Evolutionary conservation across 441 rosid species (phyloP).

Genomic region (Populus trichocarpa): DNA sequence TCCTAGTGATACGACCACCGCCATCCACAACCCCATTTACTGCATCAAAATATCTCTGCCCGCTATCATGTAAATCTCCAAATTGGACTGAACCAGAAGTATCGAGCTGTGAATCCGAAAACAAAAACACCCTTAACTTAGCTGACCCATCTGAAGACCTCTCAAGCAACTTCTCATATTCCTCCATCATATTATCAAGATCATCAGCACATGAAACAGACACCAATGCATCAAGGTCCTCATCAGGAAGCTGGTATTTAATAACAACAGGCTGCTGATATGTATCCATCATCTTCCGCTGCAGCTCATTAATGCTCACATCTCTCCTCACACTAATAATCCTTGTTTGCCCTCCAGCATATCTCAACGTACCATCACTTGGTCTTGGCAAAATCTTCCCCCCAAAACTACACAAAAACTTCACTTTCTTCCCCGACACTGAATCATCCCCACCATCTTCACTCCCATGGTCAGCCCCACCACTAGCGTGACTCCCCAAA

Average conservation of each 20-base stretch:
- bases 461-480: conserved; percentile 37
- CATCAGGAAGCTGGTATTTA: conserved; percentile 80
- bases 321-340: conserved; percentile 55
- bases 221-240: conserved; percentile 81
- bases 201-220: conserved; percentile 74
- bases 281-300: conserved; percentile 49
- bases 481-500: conserved; percentile 33
- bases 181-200: conserved; percentile 82
- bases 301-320: conserved; percentile 46
- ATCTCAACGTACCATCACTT: conserved; percentile 69
- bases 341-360: conserved; percentile 78
- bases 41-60: conserved; percentile 64
- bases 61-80: conserved; percentile 51
- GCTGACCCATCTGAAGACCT: conserved; percentile 61
- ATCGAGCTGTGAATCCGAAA: conserved; percentile 53
- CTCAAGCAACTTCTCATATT: conserved; percentile 58
- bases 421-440: conserved; percentile 51
- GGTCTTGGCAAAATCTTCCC: conserved; percentile 82
- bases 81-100: conserved; percentile 41
- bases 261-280: conserved; percentile 58
- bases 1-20: conserved; percentile 39
- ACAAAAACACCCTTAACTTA: conserved; percentile 62
- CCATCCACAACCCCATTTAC: conserved; percentile 57
- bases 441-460: conserved; percentile 63
- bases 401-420: conserved; percentile 72